Evolutionary conservation across 495 filamentous ascomycete species (phyloP), one percentile per base, ranked within the genome.

Genomic region (Penicillium desertorum): DNA sequence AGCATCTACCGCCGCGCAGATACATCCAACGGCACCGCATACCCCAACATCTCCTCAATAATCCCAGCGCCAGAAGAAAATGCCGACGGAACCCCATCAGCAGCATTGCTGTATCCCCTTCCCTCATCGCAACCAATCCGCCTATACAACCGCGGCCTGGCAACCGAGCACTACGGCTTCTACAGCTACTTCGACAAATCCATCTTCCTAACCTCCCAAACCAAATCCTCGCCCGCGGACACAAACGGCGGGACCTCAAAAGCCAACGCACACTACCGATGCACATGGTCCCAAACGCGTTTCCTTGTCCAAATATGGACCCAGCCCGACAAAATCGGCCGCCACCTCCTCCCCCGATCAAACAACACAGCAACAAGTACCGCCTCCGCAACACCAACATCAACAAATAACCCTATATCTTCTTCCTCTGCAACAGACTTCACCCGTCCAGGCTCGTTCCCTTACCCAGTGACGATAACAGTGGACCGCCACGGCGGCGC

Each of bases 291-390:
- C 1, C 81, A 91, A 60, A 95, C 91, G 3, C 84, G 93, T 10
- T 91, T 95, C 71, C 83, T 90, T 9, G 89, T 98, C 5, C 86
- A 91, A 64, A 95, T 97, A 52, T 98, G 91, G 91, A 98, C 93
- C 6, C 65, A 64, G 22, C 64, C 66, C 0, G 53, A 51, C 0
- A 77, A 81, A 5, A 71, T 72, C 11, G 77, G 74, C 45, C 73
- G 73, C 34, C 66, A 75, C 6, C 69, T 76, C 17, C 69, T 88
- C 1, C 57, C 82, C 8, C 32, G 42, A 16, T 60, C 52, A 14
- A 56, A 29, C 27, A 44, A 12, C 45, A 60, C 45, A 29, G 44
- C 54, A 30, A 59, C 59, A 41, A 50, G 56, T 25, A 62, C 56
- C 20, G 17, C 54, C 1, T 48, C 64, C 41, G 62, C 70, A 34